phyloP scores from a whole-genome alignment of 1,139 yeast genomes.

The Geotrichum fermentans region DNA sequence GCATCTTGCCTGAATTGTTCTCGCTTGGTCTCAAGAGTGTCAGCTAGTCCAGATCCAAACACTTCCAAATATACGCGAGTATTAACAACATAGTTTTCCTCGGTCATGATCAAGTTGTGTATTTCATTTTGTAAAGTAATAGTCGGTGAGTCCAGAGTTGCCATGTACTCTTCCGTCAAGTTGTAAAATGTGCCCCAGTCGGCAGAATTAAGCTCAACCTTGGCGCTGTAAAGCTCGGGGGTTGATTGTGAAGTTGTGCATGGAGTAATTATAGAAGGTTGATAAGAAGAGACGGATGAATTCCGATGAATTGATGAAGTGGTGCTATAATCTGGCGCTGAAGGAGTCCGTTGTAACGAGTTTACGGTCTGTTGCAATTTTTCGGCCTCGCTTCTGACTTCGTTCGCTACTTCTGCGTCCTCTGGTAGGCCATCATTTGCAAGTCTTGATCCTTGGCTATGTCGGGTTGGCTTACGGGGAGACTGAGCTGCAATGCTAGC shows the following conservation, averaged over 20 bases:
- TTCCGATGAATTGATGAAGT: slow-evolving; percentile 8
- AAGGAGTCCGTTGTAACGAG: neutral
- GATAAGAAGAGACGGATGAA: slow-evolving; percentile 5
- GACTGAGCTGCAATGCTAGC: neutral
- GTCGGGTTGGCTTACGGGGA: neutral
- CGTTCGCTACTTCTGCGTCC: too few species aligned
- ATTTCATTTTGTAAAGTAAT: slow-evolving; percentile 17
- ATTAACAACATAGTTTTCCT: slow-evolving; percentile 17
- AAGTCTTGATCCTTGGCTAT: neutral
- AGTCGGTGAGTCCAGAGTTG: slow-evolving; percentile 5
- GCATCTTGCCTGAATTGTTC: slow-evolving; percentile 11
- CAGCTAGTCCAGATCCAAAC: slow-evolving; percentile 14
- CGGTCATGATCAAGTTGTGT: slow-evolving; percentile 15
- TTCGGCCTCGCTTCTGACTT: neutral
- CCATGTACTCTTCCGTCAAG: slow-evolving; percentile 7
- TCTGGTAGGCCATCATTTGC: too few species aligned
- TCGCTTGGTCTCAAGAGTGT: slow-evolving; percentile 4
- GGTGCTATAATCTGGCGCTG: neutral
- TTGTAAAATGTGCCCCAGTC: slow-evolving; percentile 18
- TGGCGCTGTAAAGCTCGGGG: slow-evolving; percentile 9
- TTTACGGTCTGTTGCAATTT: neutral
- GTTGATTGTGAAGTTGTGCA: slow-evolving; percentile 14
- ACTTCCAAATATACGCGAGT: slow-evolving; percentile 14
- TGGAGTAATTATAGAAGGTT: slow-evolving; percentile 12
- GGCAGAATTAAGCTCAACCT: slow-evolving; percentile 12